These are phyloP conservation scores for Lepidium campestre DNA, from an alignment of 441 rosid species.

Conservation along the genomic window DNA sequence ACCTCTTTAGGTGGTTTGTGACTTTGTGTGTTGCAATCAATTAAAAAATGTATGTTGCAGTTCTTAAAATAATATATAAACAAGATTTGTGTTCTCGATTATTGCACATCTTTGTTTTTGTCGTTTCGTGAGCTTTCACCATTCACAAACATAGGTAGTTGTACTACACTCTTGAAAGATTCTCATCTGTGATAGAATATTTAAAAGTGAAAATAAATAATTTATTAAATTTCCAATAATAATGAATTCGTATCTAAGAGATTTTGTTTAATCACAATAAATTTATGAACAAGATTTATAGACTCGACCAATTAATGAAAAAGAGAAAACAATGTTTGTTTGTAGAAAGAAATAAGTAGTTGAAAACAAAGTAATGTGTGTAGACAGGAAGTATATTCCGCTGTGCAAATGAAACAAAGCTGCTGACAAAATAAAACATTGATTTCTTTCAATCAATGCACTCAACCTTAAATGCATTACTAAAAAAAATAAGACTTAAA, in stretches of 20 bases:
- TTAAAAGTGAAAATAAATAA: background rate
- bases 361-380: background rate
- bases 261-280: background rate
- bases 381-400: conserved; percentile 14
- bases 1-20: conserved; percentile 8
- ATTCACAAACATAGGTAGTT: background rate
- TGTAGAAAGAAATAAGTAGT: conserved; percentile 10
- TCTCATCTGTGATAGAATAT: background rate
- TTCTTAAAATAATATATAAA: background rate
- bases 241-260: background rate
- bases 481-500: no score
- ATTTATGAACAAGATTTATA: background rate
- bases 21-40: background rate
- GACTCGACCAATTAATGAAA: background rate
- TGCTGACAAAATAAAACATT: conserved; percentile 20
- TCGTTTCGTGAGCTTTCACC: background rate
- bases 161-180: no score
- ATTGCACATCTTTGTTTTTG: background rate
- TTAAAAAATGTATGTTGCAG: conserved; percentile 13
- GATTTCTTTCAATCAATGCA: conserved; percentile 11
- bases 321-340: background rate
- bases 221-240: background rate
- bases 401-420: conserved; percentile 3
- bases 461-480: conserved; percentile 19
- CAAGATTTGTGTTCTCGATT: background rate